Conservation (phyloP, 2,329 filamentous ascomycete species). For the Aureobasidium sp. region DNA sequence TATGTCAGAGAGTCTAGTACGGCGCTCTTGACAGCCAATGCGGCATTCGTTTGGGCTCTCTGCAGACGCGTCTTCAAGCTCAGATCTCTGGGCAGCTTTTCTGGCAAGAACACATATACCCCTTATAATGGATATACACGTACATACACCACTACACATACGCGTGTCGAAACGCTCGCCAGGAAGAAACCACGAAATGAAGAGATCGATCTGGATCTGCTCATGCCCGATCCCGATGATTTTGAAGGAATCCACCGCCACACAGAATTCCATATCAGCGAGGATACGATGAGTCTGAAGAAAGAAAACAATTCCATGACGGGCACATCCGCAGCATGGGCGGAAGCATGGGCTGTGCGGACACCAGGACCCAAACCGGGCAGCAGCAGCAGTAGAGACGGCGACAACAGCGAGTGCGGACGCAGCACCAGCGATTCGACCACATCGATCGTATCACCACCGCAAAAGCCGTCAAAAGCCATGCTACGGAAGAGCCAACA, state of each 20-base stretch:
- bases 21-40: constrained; percentile 53
- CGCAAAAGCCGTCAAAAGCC: background rate
- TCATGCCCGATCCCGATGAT: constrained; percentile 11
- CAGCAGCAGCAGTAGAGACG: background rate
- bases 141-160: constrained; percentile 8
- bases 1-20: constrained; percentile 54
- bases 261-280: background rate
- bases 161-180: background rate
- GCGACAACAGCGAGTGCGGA: background rate
- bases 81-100: constrained; percentile 14
- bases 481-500: constrained; percentile 2
- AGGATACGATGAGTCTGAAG: constrained; percentile 3
- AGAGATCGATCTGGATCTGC: constrained; percentile 4
- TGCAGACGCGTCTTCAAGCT: constrained; percentile 17
- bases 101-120: background rate
- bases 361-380: background rate
- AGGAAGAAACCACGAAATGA: constrained; percentile 1
- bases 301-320: background rate
- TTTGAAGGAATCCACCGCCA: constrained; percentile 13
- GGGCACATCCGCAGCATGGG: background rate
- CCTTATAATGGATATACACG: constrained; percentile 4
- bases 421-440: background rate
- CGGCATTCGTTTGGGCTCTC: constrained; percentile 52
- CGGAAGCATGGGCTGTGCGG: background rate
- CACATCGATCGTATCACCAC: background rate